Conservation (phyloP, 768 basidiomycete genomes). For the Suillus subaureus region DNA sequence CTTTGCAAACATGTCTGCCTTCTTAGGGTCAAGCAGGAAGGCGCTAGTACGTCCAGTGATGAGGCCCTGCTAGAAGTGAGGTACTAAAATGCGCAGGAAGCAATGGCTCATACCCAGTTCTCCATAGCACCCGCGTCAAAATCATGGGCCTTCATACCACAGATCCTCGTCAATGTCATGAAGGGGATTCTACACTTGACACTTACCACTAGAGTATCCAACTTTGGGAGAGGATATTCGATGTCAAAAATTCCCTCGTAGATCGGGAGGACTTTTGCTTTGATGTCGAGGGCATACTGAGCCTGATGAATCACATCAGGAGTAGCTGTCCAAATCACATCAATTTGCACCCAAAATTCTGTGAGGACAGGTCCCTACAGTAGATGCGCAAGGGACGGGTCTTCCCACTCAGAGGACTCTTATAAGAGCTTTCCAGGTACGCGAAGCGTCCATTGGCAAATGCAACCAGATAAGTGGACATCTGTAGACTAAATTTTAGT, state of each 20-base stretch:
- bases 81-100: not conserved
- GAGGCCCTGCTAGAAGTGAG: constrained; percentile 54
- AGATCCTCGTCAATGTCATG: not conserved
- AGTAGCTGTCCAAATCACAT: constrained; percentile 54
- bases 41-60: constrained; percentile 88
- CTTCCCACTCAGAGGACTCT: constrained; percentile 78
- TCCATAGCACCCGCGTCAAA: constrained; percentile 95
- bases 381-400: constrained; percentile 85
- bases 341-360: not conserved
- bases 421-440: constrained; percentile 73
- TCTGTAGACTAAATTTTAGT: constrained; percentile 30
- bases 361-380: constrained; percentile 43
- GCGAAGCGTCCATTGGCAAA: constrained; percentile 83
- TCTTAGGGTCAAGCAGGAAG: constrained; percentile 79
- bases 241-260: constrained; percentile 94
- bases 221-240: constrained; percentile 90
- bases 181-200: not conserved
- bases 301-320: constrained; percentile 82
- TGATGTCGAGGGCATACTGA: constrained; percentile 87
- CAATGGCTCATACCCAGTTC: constrained; percentile 60
- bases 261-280: constrained; percentile 76
- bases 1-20: constrained; percentile 70
- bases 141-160: constrained; percentile 60
- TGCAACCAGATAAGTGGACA: constrained; percentile 91
- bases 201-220: constrained; percentile 86